Evolutionary conservation across 192 early-diverging fungal species (phyloP).

Genomic region (Haplosporangium gracile): DNA sequence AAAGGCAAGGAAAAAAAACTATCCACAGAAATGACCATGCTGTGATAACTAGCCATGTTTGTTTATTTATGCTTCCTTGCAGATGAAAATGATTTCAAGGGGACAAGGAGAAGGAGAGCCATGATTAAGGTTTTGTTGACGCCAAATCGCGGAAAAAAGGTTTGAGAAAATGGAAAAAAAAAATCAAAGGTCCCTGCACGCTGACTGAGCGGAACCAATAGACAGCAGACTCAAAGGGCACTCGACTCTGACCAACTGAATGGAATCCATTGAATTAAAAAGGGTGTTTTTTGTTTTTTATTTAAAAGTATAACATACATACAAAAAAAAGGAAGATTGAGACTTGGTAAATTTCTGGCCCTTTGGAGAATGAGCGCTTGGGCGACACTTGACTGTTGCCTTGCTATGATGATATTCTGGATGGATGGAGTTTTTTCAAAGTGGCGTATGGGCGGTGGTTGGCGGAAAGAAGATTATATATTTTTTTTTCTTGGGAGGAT

Average conservation of each 20-base stretch:
- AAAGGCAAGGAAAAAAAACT: not conserved
- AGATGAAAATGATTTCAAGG: not conserved
- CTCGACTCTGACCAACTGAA: not conserved
- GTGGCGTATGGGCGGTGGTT: not conserved
- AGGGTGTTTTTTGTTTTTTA: not conserved
- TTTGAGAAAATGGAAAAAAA: not conserved
- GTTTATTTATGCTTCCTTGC: not conserved
- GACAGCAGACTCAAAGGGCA: too few species aligned
- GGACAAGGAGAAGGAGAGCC: not conserved
- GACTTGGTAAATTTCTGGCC: not conserved
- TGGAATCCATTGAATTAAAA: not conserved
- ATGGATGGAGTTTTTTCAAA: too few species aligned
- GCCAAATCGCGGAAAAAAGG: not conserved
- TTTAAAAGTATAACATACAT: not conserved
- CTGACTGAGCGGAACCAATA: not conserved
- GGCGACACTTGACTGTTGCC: not conserved
- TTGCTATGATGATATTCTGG: too few species aligned
- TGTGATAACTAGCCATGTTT: not conserved
- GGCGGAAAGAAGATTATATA: too few species aligned
- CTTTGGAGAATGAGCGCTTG: not conserved
- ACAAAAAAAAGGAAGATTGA: not conserved
- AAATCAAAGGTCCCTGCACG: too few species aligned
- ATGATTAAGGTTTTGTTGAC: not conserved
- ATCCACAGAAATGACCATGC: not conserved
- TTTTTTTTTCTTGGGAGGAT: too few species aligned